Evolutionary conservation across 441 rosid species (phyloP), one percentile per base, ranked within the genome.

Genomic region (Euphorbia corollata): DNA sequence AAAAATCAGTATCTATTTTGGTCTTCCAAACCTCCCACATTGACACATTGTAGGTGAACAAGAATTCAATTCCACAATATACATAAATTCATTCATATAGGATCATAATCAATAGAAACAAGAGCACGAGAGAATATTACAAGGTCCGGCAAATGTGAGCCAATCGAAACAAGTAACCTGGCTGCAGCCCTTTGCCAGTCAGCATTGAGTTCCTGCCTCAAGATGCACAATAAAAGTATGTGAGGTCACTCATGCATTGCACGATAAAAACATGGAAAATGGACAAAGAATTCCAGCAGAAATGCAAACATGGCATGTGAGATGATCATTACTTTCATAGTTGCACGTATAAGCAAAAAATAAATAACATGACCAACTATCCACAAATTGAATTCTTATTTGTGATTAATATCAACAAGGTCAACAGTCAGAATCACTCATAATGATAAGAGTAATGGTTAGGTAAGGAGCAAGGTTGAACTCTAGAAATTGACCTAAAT

Each of bases 101-200:
- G 27, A 41, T 24, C 3, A 0, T 66, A 7, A 27, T 16, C 4
- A 39, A 23, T 4, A 65, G 36, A 34, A 62, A 22, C 34, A 68
- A 38, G 23, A 54, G 41, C 24, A 54, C 18, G 54, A 55, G 65
- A 51, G 59, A 54, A 66, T 79, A 97, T 83, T 82, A 94, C 99
- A 51, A 94, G 89, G 82, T 94, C 99, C 56, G 99, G 97, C 75
- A 91, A 81, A 79, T 89, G 97, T 39, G 76, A 80, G 68, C 99
- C 97, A 71, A 94, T 94, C 34, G 99, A 83, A 76, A 89, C 99
- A 74, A 94, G 96, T 20, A 94, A 80, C 53, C 85, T 79, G 72
- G 97, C 78, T 39, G 94, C 99, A 70, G 93, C 92, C 71, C 90
- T 86, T 84, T 91, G 97, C 99, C 99, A 94, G 68, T 91, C 97